Conservation (phyloP, 495 filamentous ascomycete genomes). For the Tuber microsphaerosporum region DNA sequence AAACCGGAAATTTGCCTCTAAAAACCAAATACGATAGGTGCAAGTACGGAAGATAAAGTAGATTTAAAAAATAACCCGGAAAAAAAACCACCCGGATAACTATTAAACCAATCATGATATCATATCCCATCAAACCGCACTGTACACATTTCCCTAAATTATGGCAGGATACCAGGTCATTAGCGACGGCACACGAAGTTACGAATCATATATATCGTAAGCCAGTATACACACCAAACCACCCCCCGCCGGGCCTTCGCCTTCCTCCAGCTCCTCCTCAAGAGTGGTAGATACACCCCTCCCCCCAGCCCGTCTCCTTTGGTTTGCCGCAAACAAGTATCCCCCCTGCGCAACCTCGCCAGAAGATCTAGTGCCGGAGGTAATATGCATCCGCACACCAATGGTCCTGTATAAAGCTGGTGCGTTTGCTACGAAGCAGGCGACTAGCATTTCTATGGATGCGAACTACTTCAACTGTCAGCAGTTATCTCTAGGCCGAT, state of each 20-base stretch:
- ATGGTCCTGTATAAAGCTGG: slow-evolving; percentile 29
- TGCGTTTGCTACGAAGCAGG: slow-evolving; percentile 36
- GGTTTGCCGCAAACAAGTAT: background rate
- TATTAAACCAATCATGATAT: background rate
- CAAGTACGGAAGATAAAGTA: background rate
- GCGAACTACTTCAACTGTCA: slow-evolving; percentile 20
- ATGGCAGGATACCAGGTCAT: background rate
- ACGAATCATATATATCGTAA: background rate
- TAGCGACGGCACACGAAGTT: background rate
- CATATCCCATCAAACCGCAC: background rate
- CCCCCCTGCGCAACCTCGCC: background rate
- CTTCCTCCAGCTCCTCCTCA: background rate
- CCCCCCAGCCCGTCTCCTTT: background rate
- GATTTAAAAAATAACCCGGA: background rate
- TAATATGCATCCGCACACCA: background rate
- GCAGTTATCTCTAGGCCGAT: background rate
- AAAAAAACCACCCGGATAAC: background rate
- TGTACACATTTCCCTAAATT: background rate
- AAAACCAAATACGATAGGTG: background rate
- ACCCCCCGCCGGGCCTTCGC: background rate
- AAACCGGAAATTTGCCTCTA: background rate
- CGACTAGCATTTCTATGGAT: slow-evolving; percentile 33
- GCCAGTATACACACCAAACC: background rate
- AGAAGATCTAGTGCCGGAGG: background rate
- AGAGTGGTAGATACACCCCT: background rate